These are phyloP conservation scores for Pleurotus djamor DNA, from an alignment of 768 basidiomycete genomes.

Conservation along the genomic window DNA sequence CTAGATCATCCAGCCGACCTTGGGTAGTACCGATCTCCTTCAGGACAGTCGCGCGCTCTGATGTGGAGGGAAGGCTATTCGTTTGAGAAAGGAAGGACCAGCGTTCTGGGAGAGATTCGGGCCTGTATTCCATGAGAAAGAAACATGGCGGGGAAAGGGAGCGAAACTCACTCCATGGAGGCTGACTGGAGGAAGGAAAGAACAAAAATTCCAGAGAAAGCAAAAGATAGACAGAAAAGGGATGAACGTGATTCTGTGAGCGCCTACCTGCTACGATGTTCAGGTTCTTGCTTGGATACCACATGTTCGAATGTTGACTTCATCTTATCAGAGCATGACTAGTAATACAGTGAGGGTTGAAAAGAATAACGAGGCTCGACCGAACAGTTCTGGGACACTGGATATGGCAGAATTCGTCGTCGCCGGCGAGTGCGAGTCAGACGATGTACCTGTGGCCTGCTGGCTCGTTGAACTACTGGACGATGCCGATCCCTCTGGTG, in stretches of 20 bases:
- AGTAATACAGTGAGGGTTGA: not conserved
- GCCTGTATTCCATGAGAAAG: no score
- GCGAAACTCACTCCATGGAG: no score
- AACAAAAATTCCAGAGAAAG: no score
- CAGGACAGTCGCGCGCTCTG: not conserved
- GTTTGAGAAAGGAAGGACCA: not conserved
- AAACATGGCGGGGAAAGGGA: no score
- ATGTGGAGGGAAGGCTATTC: not conserved
- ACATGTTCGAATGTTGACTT: no score
- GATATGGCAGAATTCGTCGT: not conserved
- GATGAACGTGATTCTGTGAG: no score
- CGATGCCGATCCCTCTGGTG: constrained; percentile 15
- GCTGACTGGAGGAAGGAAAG: no score
- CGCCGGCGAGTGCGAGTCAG: not conserved
- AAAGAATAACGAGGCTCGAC: not conserved
- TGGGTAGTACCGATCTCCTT: not conserved
- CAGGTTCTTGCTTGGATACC: no score
- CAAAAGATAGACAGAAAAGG: no score
- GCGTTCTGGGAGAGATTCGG: no score
- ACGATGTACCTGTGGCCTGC: not conserved
- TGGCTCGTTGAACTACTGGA: not conserved
- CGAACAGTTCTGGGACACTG: not conserved
- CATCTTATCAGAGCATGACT: no score
- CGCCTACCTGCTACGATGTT: no score
- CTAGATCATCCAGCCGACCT: not conserved